phyloP scores from a whole-genome alignment of 495 filamentous ascomycete genomes.

The Lasiosphaeria hispida region DNA sequence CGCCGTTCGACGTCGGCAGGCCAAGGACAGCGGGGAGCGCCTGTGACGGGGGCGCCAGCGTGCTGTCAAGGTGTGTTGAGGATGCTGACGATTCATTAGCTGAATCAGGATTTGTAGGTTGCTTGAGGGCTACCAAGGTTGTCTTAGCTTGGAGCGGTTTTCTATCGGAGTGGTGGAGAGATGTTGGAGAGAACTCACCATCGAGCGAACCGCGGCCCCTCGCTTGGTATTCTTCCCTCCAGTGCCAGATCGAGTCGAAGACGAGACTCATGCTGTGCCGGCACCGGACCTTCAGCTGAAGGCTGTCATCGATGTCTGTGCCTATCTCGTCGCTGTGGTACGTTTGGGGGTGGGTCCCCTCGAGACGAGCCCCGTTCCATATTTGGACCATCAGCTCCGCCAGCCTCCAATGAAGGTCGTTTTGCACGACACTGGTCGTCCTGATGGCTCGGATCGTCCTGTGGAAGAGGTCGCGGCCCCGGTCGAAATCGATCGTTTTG shows the following conservation, averaged over 20 bases:
- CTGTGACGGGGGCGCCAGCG: constrained; percentile 46
- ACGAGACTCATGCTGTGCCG: constrained; percentile 92
- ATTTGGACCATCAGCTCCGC: constrained; percentile 90
- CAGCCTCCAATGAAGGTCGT: constrained; percentile 81
- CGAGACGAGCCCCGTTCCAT: constrained; percentile 72
- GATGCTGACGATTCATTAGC: constrained; percentile 69
- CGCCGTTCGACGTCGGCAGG: constrained; percentile 42
- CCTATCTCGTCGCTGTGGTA: constrained; percentile 37
- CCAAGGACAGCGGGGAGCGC: constrained; percentile 27
- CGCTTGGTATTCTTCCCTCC: constrained; percentile 82
- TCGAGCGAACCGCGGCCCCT: constrained; percentile 75
- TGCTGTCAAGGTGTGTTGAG: constrained; percentile 58
- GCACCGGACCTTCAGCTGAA: constrained; percentile 83
- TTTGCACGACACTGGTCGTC: constrained; percentile 71
- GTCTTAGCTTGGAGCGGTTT: constrained; percentile 32
- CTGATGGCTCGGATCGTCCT: constrained; percentile 74
- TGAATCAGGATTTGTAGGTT: constrained; percentile 83
- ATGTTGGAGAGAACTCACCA: constrained; percentile 50
- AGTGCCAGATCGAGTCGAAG: constrained; percentile 90
- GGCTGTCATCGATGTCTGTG: constrained; percentile 59
- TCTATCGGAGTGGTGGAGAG: constrained; percentile 4
- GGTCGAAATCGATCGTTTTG: constrained; percentile 65
- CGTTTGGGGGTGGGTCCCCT: constrained; percentile 37
- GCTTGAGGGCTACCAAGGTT: constrained; percentile 63
- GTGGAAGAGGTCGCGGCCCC: constrained; percentile 73